A percentile compares a stretch with the other conserved stretches of the same genome.
These are phyloP conservation scores for Tuber magnatum DNA, from an alignment of 495 filamentous ascomycete genomes.

Conservation along the genomic window DNA sequence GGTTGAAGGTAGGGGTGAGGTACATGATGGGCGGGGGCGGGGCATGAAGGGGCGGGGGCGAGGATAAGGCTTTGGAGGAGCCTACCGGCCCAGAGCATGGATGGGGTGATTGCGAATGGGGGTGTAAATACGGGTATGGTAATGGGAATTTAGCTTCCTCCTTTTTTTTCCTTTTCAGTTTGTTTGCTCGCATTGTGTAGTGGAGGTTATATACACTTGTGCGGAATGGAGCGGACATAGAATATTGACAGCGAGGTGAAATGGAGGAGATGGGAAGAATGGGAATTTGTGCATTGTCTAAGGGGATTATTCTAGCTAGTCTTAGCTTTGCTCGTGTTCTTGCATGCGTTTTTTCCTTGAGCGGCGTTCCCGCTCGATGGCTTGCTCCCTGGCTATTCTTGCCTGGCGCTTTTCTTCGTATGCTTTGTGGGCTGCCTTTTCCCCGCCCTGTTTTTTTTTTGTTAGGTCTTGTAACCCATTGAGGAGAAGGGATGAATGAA, in stretches of 20 bases:
- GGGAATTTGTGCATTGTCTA: background rate
- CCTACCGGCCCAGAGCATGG: background rate
- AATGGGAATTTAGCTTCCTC: background rate
- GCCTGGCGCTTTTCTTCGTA: background rate
- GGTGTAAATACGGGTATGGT: background rate
- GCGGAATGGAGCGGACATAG: background rate
- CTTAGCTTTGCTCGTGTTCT: background rate
- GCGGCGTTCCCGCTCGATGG: background rate
- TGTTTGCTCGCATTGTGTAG: background rate
- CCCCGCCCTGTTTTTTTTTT: background rate
- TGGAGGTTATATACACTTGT: conserved; percentile 4
- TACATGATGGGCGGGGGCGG: background rate
- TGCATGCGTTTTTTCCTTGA: background rate
- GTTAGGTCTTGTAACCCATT: background rate
- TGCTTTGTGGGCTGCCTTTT: background rate
- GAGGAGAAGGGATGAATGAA: background rate
- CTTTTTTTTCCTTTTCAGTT: background rate
- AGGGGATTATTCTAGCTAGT: background rate
- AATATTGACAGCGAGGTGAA: background rate
- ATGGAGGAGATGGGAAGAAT: background rate
- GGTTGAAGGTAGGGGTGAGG: background rate
- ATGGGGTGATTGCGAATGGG: conserved; percentile 13
- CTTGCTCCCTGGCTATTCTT: background rate
- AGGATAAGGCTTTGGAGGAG: conserved; percentile 2
- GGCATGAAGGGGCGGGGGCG: background rate